Evolutionary conservation across 305 asterid species (phyloP).

Genomic region (Fraxinus dipetala): DNA sequence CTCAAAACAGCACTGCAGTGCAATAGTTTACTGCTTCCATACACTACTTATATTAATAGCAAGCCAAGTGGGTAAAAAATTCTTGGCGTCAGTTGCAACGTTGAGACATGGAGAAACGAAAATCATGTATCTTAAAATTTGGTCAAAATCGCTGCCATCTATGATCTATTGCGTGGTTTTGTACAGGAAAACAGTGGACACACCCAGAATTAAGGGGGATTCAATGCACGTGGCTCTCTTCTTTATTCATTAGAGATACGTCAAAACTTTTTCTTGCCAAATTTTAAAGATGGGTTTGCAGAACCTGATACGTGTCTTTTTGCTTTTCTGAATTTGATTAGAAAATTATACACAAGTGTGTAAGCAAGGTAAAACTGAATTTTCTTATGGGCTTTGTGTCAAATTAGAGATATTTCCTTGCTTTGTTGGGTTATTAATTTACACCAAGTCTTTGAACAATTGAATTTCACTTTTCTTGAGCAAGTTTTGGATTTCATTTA

Average conservation of each 20-base stretch:
- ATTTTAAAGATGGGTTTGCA: not conserved
- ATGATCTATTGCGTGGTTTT: not conserved
- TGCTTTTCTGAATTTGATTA: not conserved
- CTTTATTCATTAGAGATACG: not conserved
- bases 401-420: not conserved
- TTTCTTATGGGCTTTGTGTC: not conserved
- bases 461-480: not conserved
- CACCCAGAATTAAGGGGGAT: not conserved
- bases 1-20: not conserved
- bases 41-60: not conserved
- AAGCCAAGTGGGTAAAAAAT: too few species aligned
- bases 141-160: not conserved
- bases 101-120: too few species aligned
- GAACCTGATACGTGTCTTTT: not conserved
- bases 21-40: not conserved
- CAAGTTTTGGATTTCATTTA: not conserved
- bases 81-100: too few species aligned
- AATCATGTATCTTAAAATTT: not conserved
- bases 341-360: not conserved
- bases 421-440: not conserved
- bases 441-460: not conserved
- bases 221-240: not conserved
- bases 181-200: not conserved
- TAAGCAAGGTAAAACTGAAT: not conserved
- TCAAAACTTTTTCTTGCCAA: not conserved